Conservation (phyloP, 129 eudicot genomes). For the Chrysanthemum lavandulifolium region DNA sequence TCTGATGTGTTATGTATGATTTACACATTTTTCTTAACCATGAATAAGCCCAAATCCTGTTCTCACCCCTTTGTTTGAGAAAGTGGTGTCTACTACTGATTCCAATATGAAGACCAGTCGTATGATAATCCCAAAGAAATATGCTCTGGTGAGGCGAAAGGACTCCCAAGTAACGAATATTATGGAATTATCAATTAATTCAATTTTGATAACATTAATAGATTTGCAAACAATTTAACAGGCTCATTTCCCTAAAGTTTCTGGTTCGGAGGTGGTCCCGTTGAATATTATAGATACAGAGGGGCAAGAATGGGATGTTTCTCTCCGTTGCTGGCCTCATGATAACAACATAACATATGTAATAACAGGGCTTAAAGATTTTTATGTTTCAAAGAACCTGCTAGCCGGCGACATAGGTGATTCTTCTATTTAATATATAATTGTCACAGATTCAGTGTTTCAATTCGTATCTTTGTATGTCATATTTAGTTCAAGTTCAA, state of each 20-base stretch:
- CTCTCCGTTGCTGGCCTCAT: conserved; percentile 40
- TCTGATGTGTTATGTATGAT: background rate
- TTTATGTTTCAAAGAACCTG: conserved; percentile 40
- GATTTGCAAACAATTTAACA: conserved; percentile 18
- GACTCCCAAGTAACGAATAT: background rate
- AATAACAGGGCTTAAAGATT: conserved; percentile 53
- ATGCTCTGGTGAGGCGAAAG: conserved; percentile 49
- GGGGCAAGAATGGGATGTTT: conserved; percentile 45
- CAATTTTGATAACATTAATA: background rate
- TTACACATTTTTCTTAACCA: conserved; percentile 39
- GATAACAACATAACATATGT: conserved; percentile 33
- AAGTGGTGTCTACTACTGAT: conserved; percentile 44
- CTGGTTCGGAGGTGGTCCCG: conserved; percentile 25
- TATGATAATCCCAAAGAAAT: conserved; percentile 41
- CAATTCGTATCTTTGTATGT: too few relatives aligned
- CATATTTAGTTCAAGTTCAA: too few relatives aligned
- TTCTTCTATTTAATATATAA: background rate
- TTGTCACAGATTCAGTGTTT: background rate
- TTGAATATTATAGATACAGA: conserved; percentile 47
- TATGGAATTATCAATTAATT: background rate
- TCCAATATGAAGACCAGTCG: conserved; percentile 43
- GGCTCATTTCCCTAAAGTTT: conserved; percentile 47
- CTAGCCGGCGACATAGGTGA: conserved; percentile 58
- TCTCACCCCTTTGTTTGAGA: conserved; percentile 46
- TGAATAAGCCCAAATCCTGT: conserved; percentile 35